Conservation (phyloP, 768 basidiomycete species). For the Leccinum subgranulosum region DNA sequence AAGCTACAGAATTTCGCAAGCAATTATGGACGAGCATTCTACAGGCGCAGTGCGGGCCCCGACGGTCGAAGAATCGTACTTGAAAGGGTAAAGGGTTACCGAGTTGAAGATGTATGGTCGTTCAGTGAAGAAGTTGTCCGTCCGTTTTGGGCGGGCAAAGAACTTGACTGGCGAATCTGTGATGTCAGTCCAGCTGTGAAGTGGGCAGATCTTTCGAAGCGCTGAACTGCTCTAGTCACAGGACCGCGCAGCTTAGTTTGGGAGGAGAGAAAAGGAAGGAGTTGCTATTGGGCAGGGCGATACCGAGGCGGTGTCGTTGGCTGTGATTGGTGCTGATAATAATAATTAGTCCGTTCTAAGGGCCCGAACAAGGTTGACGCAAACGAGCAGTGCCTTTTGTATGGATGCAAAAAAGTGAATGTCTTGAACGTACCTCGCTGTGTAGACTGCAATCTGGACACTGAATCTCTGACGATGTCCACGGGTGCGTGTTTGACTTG, state of each 20-base stretch:
- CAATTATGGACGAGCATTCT: constrained; percentile 76
- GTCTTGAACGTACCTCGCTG: constrained; percentile 6
- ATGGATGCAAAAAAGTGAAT: not conserved
- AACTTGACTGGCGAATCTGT: constrained; percentile 67
- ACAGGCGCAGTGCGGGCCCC: constrained; percentile 40
- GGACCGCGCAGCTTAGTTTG: not conserved
- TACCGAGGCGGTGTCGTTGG: constrained; percentile 24
- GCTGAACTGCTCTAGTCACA: constrained; percentile 7
- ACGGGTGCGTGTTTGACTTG: constrained; percentile 15
- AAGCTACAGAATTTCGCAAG: constrained; percentile 80
- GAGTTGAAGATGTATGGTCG: constrained; percentile 49
- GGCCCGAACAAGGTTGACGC: constrained; percentile 3
- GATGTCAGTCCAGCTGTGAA: constrained; percentile 14
- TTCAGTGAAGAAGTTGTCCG: constrained; percentile 51
- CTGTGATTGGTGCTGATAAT: constrained; percentile 15
- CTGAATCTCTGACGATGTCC: not conserved
- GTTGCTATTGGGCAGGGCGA: constrained; percentile 2
- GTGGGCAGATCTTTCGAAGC: not conserved
- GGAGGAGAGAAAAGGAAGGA: not conserved
- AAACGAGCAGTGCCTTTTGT: constrained; percentile 3
- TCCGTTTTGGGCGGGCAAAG: constrained; percentile 87
- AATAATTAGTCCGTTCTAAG: not conserved
- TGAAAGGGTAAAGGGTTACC: constrained; percentile 35
- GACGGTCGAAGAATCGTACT: constrained; percentile 42
- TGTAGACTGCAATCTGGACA: constrained; percentile 6